phyloP scores from a whole-genome alignment of 306 rosid genomes.

The Gynostemma pentaphyllum region DNA sequence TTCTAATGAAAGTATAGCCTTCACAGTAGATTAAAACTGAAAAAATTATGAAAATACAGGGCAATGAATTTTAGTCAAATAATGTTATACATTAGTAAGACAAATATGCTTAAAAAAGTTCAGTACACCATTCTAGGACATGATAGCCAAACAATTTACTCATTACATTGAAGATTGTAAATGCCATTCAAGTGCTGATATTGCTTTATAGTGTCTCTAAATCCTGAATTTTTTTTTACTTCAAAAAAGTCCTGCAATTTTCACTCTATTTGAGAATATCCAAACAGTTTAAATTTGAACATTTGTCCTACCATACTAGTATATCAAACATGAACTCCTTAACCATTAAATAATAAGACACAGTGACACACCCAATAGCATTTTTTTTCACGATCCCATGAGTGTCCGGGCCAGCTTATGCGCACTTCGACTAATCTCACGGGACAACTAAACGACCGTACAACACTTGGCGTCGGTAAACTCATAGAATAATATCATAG shows the following conservation, averaged over 20 bases:
- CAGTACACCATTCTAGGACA: neutral
- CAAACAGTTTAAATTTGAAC: neutral
- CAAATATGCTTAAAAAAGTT: neutral
- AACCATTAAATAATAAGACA: neutral
- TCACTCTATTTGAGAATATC: neutral
- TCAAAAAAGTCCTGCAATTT: neutral
- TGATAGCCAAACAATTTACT: neutral
- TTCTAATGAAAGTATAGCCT: neutral
- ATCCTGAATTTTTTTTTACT: too few relatives aligned
- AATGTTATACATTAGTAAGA: neutral
- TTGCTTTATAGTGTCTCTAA: neutral
- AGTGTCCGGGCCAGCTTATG: too few relatives aligned
- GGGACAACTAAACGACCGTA: too few relatives aligned
- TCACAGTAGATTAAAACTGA: neutral
- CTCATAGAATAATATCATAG: too few relatives aligned
- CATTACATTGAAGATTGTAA: neutral
- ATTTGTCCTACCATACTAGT: neutral
- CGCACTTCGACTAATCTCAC: too few relatives aligned
- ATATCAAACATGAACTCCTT: slow-evolving; percentile 6
- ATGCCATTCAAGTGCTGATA: neutral
- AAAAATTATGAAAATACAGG: neutral
- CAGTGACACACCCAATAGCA: neutral
- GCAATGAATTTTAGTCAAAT: neutral
- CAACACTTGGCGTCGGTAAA: too few relatives aligned
- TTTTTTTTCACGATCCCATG: too few relatives aligned